Evolutionary conservation across 768 basidiomycete genomes (phyloP).

Genomic region (Pholiota conissans): DNA sequence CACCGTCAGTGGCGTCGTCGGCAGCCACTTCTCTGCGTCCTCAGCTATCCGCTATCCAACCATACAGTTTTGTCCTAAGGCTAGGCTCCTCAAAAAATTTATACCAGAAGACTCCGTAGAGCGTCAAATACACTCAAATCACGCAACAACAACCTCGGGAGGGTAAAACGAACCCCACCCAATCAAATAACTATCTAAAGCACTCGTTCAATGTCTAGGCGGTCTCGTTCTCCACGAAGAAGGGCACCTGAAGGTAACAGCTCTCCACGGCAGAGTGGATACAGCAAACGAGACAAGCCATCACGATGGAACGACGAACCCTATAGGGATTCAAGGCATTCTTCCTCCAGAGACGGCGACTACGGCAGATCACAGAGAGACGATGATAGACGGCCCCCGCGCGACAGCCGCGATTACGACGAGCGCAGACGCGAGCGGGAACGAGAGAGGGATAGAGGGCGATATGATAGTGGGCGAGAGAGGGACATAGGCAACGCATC

Average conservation of each 20-base stretch:
- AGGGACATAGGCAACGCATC: constrained; percentile 27
- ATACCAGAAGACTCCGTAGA: too few relatives aligned
- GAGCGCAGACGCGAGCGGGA: constrained; percentile 43
- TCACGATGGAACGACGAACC: constrained; percentile 5
- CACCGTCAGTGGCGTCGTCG: too few relatives aligned
- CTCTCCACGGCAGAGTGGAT: not conserved
- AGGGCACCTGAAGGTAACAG: constrained; percentile 6
- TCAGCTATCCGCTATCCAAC: too few relatives aligned
- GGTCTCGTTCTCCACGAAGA: constrained; percentile 19
- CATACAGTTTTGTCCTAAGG: too few relatives aligned
- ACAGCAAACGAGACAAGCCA: constrained; percentile 9
- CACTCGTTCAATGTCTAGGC: constrained; percentile 16
- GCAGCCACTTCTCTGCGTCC: too few relatives aligned
- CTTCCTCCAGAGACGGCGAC: not conserved
- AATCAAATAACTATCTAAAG: constrained; percentile 6
- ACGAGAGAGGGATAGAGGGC: constrained; percentile 42
- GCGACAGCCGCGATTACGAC: constrained; percentile 23
- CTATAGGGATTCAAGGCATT: not conserved
- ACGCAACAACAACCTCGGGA: not conserved
- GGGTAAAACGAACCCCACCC: constrained; percentile 4
- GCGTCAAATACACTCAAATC: too few relatives aligned
- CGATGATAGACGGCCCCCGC: not conserved
- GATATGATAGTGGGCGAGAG: constrained; percentile 33
- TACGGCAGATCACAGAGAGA: not conserved
- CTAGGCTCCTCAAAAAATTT: too few relatives aligned